Conservation (phyloP, 345 rosid genomes). For the Salix dunnii region DNA sequence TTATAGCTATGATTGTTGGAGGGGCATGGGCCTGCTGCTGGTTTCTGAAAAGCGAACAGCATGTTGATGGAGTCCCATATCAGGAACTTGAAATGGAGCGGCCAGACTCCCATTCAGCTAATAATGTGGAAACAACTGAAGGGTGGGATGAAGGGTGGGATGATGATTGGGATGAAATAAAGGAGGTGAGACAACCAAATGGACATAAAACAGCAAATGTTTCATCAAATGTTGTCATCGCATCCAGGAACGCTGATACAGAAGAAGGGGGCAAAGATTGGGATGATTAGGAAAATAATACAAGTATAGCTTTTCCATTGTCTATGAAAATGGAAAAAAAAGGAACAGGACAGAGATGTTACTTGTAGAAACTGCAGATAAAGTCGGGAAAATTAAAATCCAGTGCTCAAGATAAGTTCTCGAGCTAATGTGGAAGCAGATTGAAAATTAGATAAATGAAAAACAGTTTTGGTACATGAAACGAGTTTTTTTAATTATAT, state of each 20-base stretch:
- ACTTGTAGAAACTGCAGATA: background rate
- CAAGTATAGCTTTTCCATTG: background rate
- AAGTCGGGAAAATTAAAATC: background rate
- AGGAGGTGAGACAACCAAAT: slow-evolving; percentile 24
- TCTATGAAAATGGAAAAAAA: background rate
- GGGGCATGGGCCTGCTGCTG: slow-evolving; percentile 28
- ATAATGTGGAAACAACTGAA: slow-evolving; percentile 22
- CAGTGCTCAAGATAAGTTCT: background rate
- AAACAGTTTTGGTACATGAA: background rate
- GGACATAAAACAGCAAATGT: slow-evolving; percentile 17
- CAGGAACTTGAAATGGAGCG: slow-evolving; percentile 38
- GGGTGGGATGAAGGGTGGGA: slow-evolving; percentile 40
- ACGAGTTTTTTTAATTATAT: background rate
- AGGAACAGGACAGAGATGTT: background rate
- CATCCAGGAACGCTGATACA: slow-evolving; percentile 5
- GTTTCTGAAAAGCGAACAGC: slow-evolving; percentile 13
- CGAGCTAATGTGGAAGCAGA: background rate
- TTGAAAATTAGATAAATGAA: no score
- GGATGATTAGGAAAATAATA: slow-evolving; percentile 21
- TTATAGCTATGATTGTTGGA: slow-evolving; percentile 23
- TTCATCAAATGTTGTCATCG: slow-evolving; percentile 16
- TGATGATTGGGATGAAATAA: slow-evolving; percentile 36
- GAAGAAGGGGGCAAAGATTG: slow-evolving; percentile 27
- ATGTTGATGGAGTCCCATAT: slow-evolving; percentile 14
- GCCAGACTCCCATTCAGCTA: slow-evolving; percentile 8